These are phyloP conservation scores for Fraxinus dipetala DNA, from an alignment of 305 asterid species.

Conservation along the genomic window DNA sequence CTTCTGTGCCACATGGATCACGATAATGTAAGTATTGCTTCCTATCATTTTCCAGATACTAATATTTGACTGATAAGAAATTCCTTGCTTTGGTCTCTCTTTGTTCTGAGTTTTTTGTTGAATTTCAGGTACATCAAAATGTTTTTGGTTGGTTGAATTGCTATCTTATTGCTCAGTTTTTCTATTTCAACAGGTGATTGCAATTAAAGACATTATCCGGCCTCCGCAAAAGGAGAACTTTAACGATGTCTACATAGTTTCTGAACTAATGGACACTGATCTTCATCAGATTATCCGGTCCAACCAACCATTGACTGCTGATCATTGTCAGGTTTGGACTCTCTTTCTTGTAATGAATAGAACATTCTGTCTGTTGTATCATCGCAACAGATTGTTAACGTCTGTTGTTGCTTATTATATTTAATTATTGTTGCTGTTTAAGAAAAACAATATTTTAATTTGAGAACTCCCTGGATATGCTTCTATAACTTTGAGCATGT, in stretches of 20 bases:
- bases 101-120: neutral
- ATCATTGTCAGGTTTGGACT: slow-evolving; percentile 26
- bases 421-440: neutral
- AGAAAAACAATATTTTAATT: neutral
- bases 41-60: neutral
- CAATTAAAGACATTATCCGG: slow-evolving; percentile 27
- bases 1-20: slow-evolving; percentile 46
- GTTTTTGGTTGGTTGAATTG: neutral
- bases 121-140: neutral
- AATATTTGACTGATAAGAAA: neutral
- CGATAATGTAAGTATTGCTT: slow-evolving; percentile 31
- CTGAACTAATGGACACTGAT: slow-evolving; percentile 31
- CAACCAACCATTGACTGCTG: slow-evolving; percentile 26
- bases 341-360: neutral
- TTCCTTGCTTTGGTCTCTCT: neutral
- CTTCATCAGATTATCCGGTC: slow-evolving; percentile 34
- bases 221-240: slow-evolving; percentile 30
- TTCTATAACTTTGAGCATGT: neutral
- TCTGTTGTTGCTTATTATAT: neutral
- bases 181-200: slow-evolving; percentile 22
- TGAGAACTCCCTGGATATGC: neutral
- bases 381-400: neutral
- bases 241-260: slow-evolving; percentile 31
- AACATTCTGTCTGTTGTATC: neutral
- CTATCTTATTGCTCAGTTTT: neutral